phyloP scores from a whole-genome alignment of 2,329 filamentous ascomycete genomes.

The Xylariaceae sp. region DNA sequence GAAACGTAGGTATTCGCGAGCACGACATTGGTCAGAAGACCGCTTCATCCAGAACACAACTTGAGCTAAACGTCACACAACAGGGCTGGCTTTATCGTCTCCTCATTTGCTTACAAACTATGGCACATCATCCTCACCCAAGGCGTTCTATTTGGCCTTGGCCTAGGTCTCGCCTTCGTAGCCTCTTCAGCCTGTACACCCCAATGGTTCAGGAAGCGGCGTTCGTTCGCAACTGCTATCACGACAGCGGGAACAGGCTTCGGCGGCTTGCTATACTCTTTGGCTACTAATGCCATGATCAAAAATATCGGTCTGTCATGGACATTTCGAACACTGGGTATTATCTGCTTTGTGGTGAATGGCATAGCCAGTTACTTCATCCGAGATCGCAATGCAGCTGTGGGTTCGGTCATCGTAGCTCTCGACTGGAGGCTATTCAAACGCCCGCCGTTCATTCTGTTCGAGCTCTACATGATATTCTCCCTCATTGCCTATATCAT shows the following conservation, averaged over 20 bases:
- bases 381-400: conserved; percentile 67
- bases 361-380: conserved; percentile 61
- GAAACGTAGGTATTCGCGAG: conserved; percentile 45
- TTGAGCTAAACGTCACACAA: background rate
- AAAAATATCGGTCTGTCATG: conserved; percentile 60
- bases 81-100: conserved; percentile 61
- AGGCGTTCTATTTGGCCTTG: conserved; percentile 73
- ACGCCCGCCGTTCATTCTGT: conserved; percentile 59
- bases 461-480: conserved; percentile 67
- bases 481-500: conserved; percentile 73
- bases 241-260: conserved; percentile 68
- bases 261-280: conserved; percentile 69
- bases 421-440: conserved; percentile 65
- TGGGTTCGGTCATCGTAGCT: conserved; percentile 64
- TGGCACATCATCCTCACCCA: conserved; percentile 78
- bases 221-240: conserved; percentile 69
- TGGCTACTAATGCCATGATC: conserved; percentile 68
- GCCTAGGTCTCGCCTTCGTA: conserved; percentile 75
- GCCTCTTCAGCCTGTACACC: conserved; percentile 64
- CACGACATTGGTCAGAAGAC: background rate
- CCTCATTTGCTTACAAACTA: conserved; percentile 64
- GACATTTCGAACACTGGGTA: conserved; percentile 46
- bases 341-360: conserved; percentile 49
- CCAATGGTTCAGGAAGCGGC: conserved; percentile 70
- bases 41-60: background rate